Evolutionary conservation across 106 monocot species (phyloP).

Genomic region (Dendrobium huoshanense): DNA sequence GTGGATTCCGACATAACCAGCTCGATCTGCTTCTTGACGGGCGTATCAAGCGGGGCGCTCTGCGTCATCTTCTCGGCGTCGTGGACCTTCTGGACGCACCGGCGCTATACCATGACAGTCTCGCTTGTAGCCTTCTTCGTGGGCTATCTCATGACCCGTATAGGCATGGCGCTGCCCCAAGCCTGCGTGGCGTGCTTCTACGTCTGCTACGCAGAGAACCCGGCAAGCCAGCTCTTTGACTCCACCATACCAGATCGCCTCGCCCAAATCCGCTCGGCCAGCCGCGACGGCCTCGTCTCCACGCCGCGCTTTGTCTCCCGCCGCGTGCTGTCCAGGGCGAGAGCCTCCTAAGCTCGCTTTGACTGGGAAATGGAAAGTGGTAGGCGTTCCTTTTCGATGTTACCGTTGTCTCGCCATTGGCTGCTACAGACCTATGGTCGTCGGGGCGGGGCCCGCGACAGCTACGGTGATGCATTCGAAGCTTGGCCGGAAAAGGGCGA

Average conservation of each 20-base stretch:
- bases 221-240: conserved; percentile 62
- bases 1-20: conserved; percentile 96
- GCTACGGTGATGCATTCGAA: neutral
- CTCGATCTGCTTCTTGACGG: conserved; percentile 82
- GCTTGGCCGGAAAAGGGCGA: neutral
- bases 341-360: neutral
- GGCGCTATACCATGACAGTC: conserved; percentile 75
- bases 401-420: too few species aligned
- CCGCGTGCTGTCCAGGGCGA: neutral
- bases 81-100: conserved; percentile 58
- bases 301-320: conserved; percentile 71
- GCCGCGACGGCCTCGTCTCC: conserved; percentile 27
- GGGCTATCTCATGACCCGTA: conserved; percentile 97
- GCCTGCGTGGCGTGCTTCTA: conserved; percentile 96
- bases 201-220: conserved; percentile 95
- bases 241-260: conserved; percentile 72
- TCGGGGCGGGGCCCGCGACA: too few species aligned
- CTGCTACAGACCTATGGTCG: too few species aligned
- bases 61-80: conserved; percentile 76
- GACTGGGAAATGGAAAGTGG: too few species aligned
- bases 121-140: conserved; percentile 88
- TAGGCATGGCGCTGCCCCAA: conserved; percentile 91
- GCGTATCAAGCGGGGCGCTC: conserved; percentile 71
- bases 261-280: conserved; percentile 24
- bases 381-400: neutral